Conservation (phyloP, 2,329 filamentous ascomycete species). For the Podosphaera fusca region DNA sequence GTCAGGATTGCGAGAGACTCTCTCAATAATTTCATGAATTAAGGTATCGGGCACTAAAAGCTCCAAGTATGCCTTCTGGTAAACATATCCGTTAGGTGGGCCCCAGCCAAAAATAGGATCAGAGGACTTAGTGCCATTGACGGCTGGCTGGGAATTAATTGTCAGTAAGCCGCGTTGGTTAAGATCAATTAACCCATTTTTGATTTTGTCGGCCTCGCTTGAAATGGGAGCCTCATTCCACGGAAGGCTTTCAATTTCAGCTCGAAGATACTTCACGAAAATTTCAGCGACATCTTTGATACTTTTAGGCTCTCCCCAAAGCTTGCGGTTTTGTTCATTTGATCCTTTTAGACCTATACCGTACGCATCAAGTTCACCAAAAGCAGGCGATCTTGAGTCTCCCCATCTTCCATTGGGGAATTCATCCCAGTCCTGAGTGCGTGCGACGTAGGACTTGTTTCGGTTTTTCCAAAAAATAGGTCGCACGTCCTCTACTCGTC, state of each 20-base stretch:
- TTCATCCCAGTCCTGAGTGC: slow-evolving; percentile 96
- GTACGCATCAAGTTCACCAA: slow-evolving; percentile 85
- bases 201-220: slow-evolving; percentile 58
- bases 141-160: slow-evolving; percentile 91
- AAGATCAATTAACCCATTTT: slow-evolving; percentile 51
- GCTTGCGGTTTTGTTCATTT: slow-evolving; percentile 85
- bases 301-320: slow-evolving; percentile 71
- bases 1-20: slow-evolving; percentile 56
- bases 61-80: slow-evolving; percentile 94
- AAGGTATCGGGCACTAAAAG: slow-evolving; percentile 64
- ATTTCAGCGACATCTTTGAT: slow-evolving; percentile 60
- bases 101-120: slow-evolving; percentile 86
- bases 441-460: slow-evolving; percentile 82
- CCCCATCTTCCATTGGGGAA: slow-evolving; percentile 98
- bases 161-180: slow-evolving; percentile 77
- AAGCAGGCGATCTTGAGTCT: slow-evolving; percentile 85
- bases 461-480: slow-evolving; percentile 98
- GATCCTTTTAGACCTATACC: slow-evolving; percentile 83
- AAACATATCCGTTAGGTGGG: slow-evolving; percentile 83
- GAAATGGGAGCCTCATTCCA: slow-evolving; percentile 88
- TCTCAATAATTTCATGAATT: slow-evolving; percentile 51
- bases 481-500: slow-evolving; percentile 81
- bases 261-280: slow-evolving; percentile 67
- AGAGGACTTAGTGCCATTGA: slow-evolving; percentile 73
- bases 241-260: slow-evolving; percentile 59